Evolutionary conservation across 2,329 filamentous ascomycete genomes (phyloP).

Genomic region (Aspergillus costaricaensis): DNA sequence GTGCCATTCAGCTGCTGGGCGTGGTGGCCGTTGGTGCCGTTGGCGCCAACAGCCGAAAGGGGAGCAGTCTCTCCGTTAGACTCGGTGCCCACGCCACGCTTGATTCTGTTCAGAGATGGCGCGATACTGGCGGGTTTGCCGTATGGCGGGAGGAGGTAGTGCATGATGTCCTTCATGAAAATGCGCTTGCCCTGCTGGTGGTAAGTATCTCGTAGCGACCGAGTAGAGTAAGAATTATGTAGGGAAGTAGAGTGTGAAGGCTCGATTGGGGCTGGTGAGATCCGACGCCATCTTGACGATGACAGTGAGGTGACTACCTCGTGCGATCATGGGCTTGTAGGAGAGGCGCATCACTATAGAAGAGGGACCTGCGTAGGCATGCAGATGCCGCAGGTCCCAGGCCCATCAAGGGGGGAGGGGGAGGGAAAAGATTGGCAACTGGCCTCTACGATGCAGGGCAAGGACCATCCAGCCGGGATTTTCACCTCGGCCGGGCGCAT

Average conservation of each 20-base stretch:
- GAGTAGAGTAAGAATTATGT: slow-evolving; percentile 10
- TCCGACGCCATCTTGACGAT: slow-evolving; percentile 3
- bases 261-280: slow-evolving; percentile 8
- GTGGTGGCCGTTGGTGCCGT: slow-evolving; percentile 23
- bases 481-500: slow-evolving; percentile 1
- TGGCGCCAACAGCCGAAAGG: slow-evolving; percentile 12
- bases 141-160: slow-evolving; percentile 82
- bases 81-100: slow-evolving; percentile 58
- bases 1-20: slow-evolving; percentile 23
- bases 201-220: slow-evolving; percentile 40
- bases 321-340: background rate
- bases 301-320: background rate
- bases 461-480: slow-evolving; percentile 1
- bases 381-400: background rate
- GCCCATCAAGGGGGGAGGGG: background rate
- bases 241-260: background rate
- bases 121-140: slow-evolving; percentile 69
- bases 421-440: no score
- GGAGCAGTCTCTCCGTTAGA: slow-evolving; percentile 17
- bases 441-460: background rate
- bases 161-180: slow-evolving; percentile 97
- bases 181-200: slow-evolving; percentile 75
- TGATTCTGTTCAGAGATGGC: slow-evolving; percentile 67
- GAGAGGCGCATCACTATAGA: background rate
- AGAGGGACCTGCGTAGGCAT: background rate